Base-by-base conservation (phyloP, 1,139 yeast genomes). In the Pichia sp. region DNA sequence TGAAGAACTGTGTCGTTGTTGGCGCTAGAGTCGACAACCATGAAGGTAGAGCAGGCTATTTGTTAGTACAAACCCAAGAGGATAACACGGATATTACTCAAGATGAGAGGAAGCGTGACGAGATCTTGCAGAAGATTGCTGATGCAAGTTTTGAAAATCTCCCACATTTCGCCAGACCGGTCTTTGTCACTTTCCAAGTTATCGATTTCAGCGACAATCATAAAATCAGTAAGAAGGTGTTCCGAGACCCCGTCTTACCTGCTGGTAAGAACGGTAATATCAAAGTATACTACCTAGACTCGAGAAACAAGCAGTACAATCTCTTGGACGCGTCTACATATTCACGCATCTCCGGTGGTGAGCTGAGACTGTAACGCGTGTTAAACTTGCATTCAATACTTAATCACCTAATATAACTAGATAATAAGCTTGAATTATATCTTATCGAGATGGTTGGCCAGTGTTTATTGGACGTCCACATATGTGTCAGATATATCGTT, bases 21-120 rank as follows among this genome's bases (percentile, higher is more conserved):
- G 98, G 97, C 16, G 87, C 87, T 13, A 68, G 71, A 51, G 81
- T 91, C 16, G 94, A 94, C 8, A 71, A 78, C 39, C 94, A 87
- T 53, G 97, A 88, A 60, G 98, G 98, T 34, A 72, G 96, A 51
- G 95, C 96, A 10, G 97, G 98, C 0, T 85, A 73, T 65, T 95
- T 94, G 0, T 82, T 86, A 4, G 56, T 87, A 16, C 80, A 80
- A 52, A 72, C 79, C 3, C 52, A 56, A 14, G 68, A 67, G 10
- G 62, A 58, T 4, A 53, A 55, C 27, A 48, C 54, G 8, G 36
- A 37, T 21, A 20, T 27, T 3, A 67, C 64, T 15, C 13, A 16
- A 20, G 53, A 65, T 8, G 60, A 65, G 39, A 4, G 5, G 3
- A 53, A 52, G 15, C 53, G 65, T 23, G 51, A 53, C 10, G 22